Conservation (phyloP, 2,329 filamentous ascomycete species). For the Cadophora sp. region DNA sequence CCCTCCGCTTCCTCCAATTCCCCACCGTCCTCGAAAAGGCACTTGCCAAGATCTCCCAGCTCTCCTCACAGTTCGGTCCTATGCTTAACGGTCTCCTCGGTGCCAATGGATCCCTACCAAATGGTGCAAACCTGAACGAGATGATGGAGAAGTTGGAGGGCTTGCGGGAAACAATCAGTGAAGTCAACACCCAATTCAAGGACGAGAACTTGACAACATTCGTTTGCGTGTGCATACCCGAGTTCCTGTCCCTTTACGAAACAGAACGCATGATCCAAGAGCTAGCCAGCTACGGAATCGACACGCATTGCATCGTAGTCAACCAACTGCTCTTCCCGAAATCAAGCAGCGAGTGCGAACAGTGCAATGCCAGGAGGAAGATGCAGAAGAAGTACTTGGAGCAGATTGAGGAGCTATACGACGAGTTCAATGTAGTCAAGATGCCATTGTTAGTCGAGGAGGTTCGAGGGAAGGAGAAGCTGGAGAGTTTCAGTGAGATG, state of each 20-base stretch:
- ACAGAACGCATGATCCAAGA: constrained; percentile 99
- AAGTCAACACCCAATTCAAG: constrained; percentile 99
- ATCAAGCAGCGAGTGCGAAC: constrained; percentile 84
- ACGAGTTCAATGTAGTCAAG: constrained; percentile 98
- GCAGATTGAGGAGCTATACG: constrained; percentile 97
- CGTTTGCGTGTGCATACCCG: constrained; percentile 97
- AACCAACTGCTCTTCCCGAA: constrained; percentile 97
- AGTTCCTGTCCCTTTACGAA: constrained; percentile 96
- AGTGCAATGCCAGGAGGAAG: constrained; percentile 92
- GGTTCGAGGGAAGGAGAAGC: constrained; percentile 90
- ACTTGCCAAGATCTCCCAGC: constrained; percentile 93
- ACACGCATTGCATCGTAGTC: constrained; percentile 96
- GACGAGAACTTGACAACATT: constrained; percentile 95
- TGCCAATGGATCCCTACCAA: constrained; percentile 69
- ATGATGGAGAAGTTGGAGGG: constrained; percentile 95
- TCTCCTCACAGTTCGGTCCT: constrained; percentile 92
- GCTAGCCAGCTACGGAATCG: constrained; percentile 89
- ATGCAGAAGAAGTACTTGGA: constrained; percentile 99
- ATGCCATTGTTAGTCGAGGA: constrained; percentile 97
- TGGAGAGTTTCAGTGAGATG: constrained; percentile 91
- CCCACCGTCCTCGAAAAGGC: constrained; percentile 98
- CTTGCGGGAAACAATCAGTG: constrained; percentile 88
- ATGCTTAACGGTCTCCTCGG: constrained; percentile 95
- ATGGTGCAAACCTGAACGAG: constrained; percentile 91
- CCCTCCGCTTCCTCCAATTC: constrained; percentile 97